Evolutionary conservation across 2,329 filamentous ascomycete genomes (phyloP), one percentile per base, ranked within the genome.

Genomic region (Xylariales sp.): DNA sequence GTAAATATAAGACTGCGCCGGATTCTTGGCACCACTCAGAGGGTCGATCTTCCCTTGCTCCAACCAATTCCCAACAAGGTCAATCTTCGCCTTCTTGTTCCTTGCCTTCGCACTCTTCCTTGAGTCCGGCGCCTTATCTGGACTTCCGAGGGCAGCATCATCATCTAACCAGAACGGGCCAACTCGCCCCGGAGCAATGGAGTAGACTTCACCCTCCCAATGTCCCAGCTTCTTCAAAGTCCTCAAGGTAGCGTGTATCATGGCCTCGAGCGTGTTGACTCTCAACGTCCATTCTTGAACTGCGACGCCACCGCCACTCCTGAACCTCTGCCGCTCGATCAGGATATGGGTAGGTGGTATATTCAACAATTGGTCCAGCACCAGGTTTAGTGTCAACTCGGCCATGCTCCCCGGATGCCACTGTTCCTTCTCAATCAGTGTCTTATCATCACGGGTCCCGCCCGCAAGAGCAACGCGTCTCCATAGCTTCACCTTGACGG

Each of bases 221-320:
- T 57, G 43, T 1, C 64, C 64, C 36, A 73, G 60, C 14, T 64
- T 58, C 33, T 63, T 62, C 35, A 87, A 55, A 0, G 81, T 76
- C 38, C 73, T 69, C 27, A 91, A 60, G 10, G 81, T 72, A 7
- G 84, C 83, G 68, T 89, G 85, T 1, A 94, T 63, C 80, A 93
- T 93, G 4, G 80, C 79, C 60, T 94, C 88, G 16, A 94, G 74
- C 53, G 85, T 82, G 50, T 91, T 91, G 7, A 94, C 87, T 1
- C 86, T 72, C 29, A 93, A 59, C 3, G 87, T 91, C 88, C 88
- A 94, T 62, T 94, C 86, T 45, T 82, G 77, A 2, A 94, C 80
- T 0, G 80, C 74, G 0, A 76, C 65, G 0, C 66, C 72, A 7
- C 84, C 77, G n/a, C 71, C 74, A 3, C 79, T 82, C 3, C 88